Conservation (phyloP, 2,329 filamentous ascomycete species). For the Fusarium sororula region DNA sequence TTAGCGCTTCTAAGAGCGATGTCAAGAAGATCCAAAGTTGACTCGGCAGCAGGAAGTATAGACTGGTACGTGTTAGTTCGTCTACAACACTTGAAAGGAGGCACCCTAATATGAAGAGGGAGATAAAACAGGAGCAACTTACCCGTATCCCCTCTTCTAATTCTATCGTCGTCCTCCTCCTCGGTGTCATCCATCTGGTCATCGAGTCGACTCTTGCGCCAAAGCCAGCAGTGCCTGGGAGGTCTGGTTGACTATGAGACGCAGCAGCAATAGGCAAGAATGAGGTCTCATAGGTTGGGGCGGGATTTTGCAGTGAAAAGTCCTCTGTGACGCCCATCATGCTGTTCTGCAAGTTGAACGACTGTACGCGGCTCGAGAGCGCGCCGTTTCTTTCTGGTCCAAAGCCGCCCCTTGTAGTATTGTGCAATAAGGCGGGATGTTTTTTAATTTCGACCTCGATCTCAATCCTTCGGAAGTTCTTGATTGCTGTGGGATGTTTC, state of each 20-base stretch:
- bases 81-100: neutral
- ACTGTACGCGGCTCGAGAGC: neutral
- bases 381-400: neutral
- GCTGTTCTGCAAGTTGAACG: neutral
- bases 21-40: neutral
- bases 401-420: neutral
- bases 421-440: neutral
- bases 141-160: conserved; percentile 10
- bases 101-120: neutral
- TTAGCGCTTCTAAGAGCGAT: neutral
- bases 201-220: conserved; percentile 7
- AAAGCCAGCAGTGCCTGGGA: conserved; percentile 5
- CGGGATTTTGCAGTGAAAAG: neutral
- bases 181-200: conserved; percentile 1
- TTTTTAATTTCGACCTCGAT: conserved; percentile 9
- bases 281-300: neutral
- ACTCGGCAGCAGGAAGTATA: neutral
- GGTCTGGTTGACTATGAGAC: conserved; percentile 12
- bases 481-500: neutral
- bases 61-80: neutral
- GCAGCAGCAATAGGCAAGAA: conserved; percentile 2
- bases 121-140: neutral
- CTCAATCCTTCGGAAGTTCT: conserved; percentile 7
- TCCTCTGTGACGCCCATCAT: neutral
- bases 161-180: neutral